Conservation (phyloP, 306 rosid genomes). For the Psophocarpus tetragonolobus region DNA sequence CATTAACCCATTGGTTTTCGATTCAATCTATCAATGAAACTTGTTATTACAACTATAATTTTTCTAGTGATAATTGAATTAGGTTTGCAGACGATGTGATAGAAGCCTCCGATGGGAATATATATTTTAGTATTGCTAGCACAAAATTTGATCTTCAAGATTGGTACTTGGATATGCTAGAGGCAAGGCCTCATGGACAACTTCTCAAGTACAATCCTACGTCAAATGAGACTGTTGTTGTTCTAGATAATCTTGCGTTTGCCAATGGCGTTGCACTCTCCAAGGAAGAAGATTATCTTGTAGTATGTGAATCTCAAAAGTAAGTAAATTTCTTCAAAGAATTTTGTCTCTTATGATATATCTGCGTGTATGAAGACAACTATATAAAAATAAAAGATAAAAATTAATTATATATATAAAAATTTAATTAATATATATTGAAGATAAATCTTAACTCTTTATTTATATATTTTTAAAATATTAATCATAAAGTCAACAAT, state of each 20-base stretch:
- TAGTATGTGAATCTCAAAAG: constrained; percentile 67
- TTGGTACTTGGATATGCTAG: constrained; percentile 63
- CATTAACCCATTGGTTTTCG: no score
- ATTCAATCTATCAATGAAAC: no score
- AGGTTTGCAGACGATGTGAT: constrained; percentile 75
- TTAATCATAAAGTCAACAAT: no score
- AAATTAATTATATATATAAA: no score
- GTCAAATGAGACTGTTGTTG: constrained; percentile 33
- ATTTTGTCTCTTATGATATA: neutral
- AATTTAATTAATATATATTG: no score
- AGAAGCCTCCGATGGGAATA: constrained; percentile 62
- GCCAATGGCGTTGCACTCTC: constrained; percentile 84
- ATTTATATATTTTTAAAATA: no score
- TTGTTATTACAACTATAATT: neutral
- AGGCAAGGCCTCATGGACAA: constrained; percentile 70
- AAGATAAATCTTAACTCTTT: no score
- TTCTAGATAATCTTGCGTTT: constrained; percentile 53
- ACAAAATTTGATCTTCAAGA: constrained; percentile 54
- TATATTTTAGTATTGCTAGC: constrained; percentile 62
- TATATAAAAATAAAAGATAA: no score
- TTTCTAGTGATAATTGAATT: constrained; percentile 31
- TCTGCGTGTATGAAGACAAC: no score
- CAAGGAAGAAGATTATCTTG: constrained; percentile 53
- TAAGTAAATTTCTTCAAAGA: constrained; percentile 20
- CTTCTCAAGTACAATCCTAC: constrained; percentile 64